Conservation (phyloP, 2,329 filamentous ascomycete species). For the Neopestalotiopsis clavispora region DNA sequence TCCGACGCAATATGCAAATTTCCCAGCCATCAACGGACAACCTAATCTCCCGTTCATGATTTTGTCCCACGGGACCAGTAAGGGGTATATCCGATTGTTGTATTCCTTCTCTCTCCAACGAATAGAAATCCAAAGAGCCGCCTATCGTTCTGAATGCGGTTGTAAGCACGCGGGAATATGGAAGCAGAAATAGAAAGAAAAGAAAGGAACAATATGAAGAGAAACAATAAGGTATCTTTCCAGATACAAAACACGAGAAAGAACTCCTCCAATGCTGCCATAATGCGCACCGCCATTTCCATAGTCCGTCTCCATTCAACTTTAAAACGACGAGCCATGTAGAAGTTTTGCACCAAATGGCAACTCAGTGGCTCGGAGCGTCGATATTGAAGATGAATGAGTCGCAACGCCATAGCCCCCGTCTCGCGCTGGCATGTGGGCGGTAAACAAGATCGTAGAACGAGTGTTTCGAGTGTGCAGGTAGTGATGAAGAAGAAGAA, state of each 20-base stretch:
- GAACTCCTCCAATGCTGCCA: constrained; percentile 35
- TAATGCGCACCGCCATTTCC: constrained; percentile 23
- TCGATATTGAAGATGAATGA: background rate
- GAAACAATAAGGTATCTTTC: constrained; percentile 1
- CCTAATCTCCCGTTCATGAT: background rate
- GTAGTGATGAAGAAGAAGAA: constrained; percentile 2
- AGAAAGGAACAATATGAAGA: background rate
- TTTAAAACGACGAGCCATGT: constrained; percentile 12
- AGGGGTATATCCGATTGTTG: background rate
- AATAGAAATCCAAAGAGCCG: background rate
- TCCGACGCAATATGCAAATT: constrained; percentile 12
- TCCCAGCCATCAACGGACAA: background rate
- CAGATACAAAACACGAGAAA: constrained; percentile 16
- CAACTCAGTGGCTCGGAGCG: too few relatives aligned
- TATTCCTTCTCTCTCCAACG: background rate
- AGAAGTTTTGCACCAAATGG: constrained; percentile 2
- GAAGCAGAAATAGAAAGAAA: background rate
- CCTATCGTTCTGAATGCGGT: background rate
- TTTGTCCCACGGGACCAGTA: background rate
- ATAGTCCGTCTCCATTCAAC: constrained; percentile 8
- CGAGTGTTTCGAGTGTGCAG: background rate
- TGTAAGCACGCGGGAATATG: background rate
- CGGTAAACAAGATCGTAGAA: background rate
- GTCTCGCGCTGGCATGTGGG: background rate
- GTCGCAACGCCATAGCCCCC: background rate